phyloP scores from a whole-genome alignment of 2,329 filamentous ascomycete genomes.

The Cadophora sp. region DNA sequence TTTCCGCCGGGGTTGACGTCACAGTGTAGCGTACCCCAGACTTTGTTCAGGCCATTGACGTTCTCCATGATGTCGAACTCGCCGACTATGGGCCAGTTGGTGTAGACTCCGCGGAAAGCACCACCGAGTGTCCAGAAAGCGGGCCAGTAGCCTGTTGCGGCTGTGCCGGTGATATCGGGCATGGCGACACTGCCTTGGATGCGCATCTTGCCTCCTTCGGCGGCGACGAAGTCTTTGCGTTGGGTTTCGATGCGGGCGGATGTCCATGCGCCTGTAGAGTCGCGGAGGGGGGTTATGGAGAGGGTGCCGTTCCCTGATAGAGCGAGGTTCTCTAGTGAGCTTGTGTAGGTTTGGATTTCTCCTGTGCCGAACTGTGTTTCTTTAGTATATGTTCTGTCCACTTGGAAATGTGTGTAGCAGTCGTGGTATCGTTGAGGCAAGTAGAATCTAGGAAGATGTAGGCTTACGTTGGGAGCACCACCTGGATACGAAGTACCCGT shows the following conservation, averaged over 20 bases:
- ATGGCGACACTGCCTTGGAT: not conserved
- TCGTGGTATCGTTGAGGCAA: too few species aligned
- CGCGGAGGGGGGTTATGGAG: conserved; percentile 45
- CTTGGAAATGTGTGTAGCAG: too few species aligned
- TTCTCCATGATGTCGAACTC: conserved; percentile 5
- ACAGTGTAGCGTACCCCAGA: not conserved
- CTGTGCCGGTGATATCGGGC: not conserved
- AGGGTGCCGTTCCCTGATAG: conserved; percentile 48
- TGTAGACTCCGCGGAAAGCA: not conserved
- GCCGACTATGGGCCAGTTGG: conserved; percentile 1
- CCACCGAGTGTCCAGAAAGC: conserved; percentile 5
- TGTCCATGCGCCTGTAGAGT: not conserved
- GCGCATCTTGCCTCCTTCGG: not conserved
- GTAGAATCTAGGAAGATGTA: too few species aligned
- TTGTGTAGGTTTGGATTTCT: conserved; percentile 4
- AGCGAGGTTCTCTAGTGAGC: conserved; percentile 47
- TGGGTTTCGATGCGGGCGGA: conserved; percentile 8
- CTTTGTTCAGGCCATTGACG: not conserved
- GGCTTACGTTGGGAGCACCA: not conserved
- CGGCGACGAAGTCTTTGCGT: not conserved
- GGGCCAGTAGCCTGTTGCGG: not conserved
- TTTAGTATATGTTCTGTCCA: not conserved
- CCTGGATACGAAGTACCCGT: not conserved
- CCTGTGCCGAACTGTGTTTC: not conserved
- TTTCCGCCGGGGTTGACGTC: not conserved